Conservation (phyloP, 805 yeast species). For the Spathaspora arborariae region DNA sequence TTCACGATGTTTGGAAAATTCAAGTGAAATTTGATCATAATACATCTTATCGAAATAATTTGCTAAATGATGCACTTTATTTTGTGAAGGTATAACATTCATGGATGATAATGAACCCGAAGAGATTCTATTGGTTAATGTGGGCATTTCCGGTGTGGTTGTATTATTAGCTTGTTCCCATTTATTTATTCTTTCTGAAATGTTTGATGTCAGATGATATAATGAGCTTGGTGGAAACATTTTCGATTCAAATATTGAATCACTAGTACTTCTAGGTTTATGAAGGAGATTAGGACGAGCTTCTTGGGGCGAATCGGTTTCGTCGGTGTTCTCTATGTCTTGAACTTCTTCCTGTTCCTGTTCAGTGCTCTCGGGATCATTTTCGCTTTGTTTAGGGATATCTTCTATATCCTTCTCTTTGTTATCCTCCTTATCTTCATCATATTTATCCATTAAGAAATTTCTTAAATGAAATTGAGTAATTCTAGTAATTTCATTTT, state of each 20-base stretch:
- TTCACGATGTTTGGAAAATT: constrained; percentile 85
- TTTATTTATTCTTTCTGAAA: constrained; percentile 13
- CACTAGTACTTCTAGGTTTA: constrained; percentile 2
- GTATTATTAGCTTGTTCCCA: constrained; percentile 8
- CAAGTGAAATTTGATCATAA: constrained; percentile 74
- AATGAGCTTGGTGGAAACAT: constrained; percentile 12
- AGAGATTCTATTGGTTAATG: constrained; percentile 11
- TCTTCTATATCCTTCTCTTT: background rate
- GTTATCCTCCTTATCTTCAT: constrained; percentile 1
- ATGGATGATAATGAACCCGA: constrained; percentile 11
- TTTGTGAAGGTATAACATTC: constrained; percentile 9
- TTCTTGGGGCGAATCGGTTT: background rate
- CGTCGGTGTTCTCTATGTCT: background rate
- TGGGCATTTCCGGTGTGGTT: background rate
- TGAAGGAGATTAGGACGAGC: background rate
- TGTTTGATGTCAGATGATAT: constrained; percentile 15
- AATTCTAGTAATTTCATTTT: constrained; percentile 85
- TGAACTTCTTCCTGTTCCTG: background rate
- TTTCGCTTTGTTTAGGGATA: background rate
- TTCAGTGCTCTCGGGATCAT: constrained; percentile 2
- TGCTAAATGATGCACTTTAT: constrained; percentile 59
- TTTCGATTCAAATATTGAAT: constrained; percentile 16
- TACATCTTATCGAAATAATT: constrained; percentile 70
- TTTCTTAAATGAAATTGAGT: constrained; percentile 84
- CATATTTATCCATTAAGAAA: constrained; percentile 57